Evolutionary conservation across 2,329 filamentous ascomycete genomes (phyloP).

Genomic region (Venturia nashicola): DNA sequence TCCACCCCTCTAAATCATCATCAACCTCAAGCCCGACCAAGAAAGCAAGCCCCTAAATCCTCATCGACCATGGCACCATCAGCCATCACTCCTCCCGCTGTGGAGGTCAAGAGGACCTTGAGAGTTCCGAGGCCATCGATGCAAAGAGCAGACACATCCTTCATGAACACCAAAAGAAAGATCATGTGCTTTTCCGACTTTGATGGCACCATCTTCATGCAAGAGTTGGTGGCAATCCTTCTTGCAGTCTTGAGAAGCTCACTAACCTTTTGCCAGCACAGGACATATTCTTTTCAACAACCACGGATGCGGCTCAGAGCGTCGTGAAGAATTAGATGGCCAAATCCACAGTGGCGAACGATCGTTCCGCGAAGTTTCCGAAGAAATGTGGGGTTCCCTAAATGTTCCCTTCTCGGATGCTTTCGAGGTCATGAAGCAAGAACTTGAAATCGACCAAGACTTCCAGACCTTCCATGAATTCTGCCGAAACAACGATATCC

Average conservation of each 20-base stretch:
- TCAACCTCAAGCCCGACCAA: neutral
- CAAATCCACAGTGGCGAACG: conserved; percentile 54
- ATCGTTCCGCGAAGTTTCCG: conserved; percentile 57
- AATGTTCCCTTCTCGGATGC: conserved; percentile 56
- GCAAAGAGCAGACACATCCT: conserved; percentile 13
- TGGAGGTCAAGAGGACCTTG: conserved; percentile 16
- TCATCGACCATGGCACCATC: conserved; percentile 19
- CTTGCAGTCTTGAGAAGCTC: neutral
- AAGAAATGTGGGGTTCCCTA: conserved; percentile 59
- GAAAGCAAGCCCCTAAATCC: neutral
- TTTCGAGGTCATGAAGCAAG: conserved; percentile 50
- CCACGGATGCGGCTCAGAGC: conserved; percentile 48
- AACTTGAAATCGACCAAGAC: conserved; percentile 50
- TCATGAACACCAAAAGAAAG: conserved; percentile 37
- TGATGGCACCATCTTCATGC: conserved; percentile 61
- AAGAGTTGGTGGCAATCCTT: conserved; percentile 19
- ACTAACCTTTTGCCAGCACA: conserved; percentile 34
- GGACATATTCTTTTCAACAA: conserved; percentile 57
- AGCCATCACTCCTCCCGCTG: conserved; percentile 18
- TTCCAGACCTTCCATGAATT: conserved; percentile 54
- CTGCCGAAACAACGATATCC: conserved; percentile 49
- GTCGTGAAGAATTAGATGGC: conserved; percentile 44
- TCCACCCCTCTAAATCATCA: neutral
- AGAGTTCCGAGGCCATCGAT: conserved; percentile 14
- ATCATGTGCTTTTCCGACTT: conserved; percentile 53